Percentiles rank a stretch among this genome's conserved stretches.
Conservation (phyloP, 176 grass and related monocot species). For the Guadua angustifolia region DNA sequence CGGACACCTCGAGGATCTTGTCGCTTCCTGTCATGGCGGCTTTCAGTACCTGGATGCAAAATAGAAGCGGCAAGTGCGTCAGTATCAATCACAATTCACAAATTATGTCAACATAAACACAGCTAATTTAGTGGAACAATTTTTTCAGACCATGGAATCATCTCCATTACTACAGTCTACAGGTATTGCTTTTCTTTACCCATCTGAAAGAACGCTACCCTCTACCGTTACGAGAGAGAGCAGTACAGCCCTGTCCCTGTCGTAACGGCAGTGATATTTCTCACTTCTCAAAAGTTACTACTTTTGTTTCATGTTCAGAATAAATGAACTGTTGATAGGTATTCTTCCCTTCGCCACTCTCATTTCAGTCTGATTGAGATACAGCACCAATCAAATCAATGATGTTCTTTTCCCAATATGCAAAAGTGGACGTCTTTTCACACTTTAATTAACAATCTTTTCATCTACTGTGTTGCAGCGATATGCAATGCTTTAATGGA, state of each 20-base stretch:
- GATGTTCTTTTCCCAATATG: not conserved
- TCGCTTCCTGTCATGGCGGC: slow-evolving; percentile 52
- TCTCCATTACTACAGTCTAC: too few relatives aligned
- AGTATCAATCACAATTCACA: not conserved
- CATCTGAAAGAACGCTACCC: too few relatives aligned
- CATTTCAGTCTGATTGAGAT: not conserved
- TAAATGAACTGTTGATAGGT: not conserved
- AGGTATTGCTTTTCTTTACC: not conserved
- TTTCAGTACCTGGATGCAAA: slow-evolving; percentile 45
- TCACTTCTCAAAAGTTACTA: too few relatives aligned
- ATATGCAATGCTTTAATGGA: not conserved
- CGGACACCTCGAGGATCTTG: slow-evolving; percentile 57
- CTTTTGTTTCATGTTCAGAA: not conserved
- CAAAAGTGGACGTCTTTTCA: not conserved
- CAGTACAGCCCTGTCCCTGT: too few relatives aligned
- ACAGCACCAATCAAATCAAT: not conserved
- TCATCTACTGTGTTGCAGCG: not conserved
- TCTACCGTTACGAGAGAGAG: too few relatives aligned
- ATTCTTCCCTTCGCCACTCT: not conserved
- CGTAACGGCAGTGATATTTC: too few relatives aligned
- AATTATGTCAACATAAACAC: not conserved
- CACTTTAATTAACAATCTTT: not conserved
- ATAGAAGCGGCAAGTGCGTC: too few relatives aligned
- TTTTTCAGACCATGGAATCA: not conserved
- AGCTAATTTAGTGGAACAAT: too few relatives aligned